Conservation (phyloP, 1,284 basidiomycete genomes). For the Trichosporon ovoides region DNA sequence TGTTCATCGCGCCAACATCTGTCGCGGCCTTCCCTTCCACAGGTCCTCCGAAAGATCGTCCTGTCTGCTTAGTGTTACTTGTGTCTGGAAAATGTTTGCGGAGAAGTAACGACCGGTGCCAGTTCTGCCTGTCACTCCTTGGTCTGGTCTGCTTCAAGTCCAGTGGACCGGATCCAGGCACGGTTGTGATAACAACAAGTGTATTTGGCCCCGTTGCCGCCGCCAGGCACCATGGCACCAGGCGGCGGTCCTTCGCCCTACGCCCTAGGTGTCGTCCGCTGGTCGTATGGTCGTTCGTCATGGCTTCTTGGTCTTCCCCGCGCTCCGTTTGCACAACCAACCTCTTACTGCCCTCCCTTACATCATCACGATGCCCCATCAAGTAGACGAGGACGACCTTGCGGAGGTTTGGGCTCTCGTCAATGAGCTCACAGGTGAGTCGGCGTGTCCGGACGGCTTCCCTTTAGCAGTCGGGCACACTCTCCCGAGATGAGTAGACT, state of each 20-base stretch:
- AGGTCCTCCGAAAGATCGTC: background rate
- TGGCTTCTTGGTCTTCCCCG: too few species aligned
- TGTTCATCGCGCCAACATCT: constrained; percentile 13
- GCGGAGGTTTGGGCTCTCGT: constrained; percentile 70
- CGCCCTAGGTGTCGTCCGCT: background rate
- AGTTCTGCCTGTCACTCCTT: background rate
- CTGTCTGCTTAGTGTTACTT: background rate
- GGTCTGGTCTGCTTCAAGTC: background rate
- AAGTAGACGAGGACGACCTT: constrained; percentile 59
- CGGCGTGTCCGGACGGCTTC: background rate
- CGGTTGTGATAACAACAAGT: background rate
- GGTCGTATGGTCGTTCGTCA: background rate
- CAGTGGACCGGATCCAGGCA: background rate
- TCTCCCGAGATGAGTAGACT: too few species aligned
- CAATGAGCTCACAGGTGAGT: constrained; percentile 58
- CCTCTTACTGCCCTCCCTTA: too few species aligned
- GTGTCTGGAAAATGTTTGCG: background rate
- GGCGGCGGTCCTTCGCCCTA: too few species aligned
- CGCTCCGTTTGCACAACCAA: background rate
- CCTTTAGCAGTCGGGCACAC: too few species aligned
- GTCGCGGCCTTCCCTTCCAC: too few species aligned
- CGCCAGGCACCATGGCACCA: background rate
- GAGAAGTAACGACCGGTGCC: background rate
- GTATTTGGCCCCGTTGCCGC: background rate
- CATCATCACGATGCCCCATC: constrained; percentile 22